Percentiles rank a stretch among this genome's conserved stretches.
phyloP scores from a whole-genome alignment of 2,329 filamentous ascomycete species.

The Cladorrhinum sp. region DNA sequence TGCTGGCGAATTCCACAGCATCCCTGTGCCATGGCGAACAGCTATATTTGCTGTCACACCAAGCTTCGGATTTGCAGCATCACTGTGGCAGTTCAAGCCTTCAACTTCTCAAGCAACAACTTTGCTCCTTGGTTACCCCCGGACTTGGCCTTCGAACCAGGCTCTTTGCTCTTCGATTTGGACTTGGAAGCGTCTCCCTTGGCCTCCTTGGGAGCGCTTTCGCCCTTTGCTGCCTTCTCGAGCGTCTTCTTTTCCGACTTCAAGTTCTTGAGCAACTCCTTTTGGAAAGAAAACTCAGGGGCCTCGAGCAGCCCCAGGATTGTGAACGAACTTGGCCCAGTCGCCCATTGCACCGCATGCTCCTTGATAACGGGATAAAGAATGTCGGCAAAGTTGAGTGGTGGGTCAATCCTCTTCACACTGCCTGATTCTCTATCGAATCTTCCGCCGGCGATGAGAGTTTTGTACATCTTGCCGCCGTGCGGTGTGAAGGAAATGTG shows the following conservation, averaged over 20 bases:
- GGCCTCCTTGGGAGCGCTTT: conserved; percentile 52
- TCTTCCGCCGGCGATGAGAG: conserved; percentile 81
- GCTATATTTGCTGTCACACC: not conserved
- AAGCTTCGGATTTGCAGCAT: not conserved
- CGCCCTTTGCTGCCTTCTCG: conserved; percentile 62
- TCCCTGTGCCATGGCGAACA: not conserved
- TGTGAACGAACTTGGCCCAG: conserved; percentile 80
- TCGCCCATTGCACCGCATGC: conserved; percentile 77
- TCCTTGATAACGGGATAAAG: conserved; percentile 80
- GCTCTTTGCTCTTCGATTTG: conserved; percentile 40
- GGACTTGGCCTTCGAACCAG: conserved; percentile 44
- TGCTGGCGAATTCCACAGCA: not conserved
- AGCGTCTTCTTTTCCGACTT: conserved; percentile 71
- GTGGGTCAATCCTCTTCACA: conserved; percentile 68
- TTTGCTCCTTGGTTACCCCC: conserved; percentile 61
- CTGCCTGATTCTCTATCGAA: conserved; percentile 74
- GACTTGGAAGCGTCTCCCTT: conserved; percentile 47
- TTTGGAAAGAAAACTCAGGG: conserved; percentile 62
- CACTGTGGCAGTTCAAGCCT: conserved; percentile 18
- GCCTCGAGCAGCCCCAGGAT: conserved; percentile 78
- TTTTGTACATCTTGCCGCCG: conserved; percentile 84
- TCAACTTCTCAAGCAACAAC: conserved; percentile 58
- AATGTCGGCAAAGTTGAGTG: conserved; percentile 74
- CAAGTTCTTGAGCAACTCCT: conserved; percentile 65
- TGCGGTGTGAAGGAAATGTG: conserved; percentile 61